These are phyloP conservation scores for Plasmodium berghei DNA, from an alignment of 169 alveolate species.

Conservation along the genomic window DNA sequence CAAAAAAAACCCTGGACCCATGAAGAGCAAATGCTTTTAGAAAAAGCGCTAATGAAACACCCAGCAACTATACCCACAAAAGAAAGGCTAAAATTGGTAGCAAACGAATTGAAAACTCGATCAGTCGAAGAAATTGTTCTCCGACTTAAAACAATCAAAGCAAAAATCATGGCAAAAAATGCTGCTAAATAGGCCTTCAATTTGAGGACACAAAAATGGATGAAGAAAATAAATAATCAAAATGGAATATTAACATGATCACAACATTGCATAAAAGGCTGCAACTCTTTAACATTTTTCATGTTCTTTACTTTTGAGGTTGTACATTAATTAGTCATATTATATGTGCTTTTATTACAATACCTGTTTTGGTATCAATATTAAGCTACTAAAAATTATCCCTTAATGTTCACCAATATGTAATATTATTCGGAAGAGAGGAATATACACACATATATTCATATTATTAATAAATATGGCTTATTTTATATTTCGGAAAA, in stretches of 20 bases:
- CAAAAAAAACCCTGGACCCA: constrained; percentile 82
- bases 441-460: too few relatives aligned
- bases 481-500: too few relatives aligned
- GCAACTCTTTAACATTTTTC: too few relatives aligned
- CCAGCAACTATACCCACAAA: constrained; percentile 85
- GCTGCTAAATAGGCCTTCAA: constrained; percentile 24
- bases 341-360: too few relatives aligned
- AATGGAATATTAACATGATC: not conserved
- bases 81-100: constrained; percentile 85
- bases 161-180: constrained; percentile 67
- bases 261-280: too few relatives aligned
- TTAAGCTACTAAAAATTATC: too few relatives aligned
- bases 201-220: not conserved
- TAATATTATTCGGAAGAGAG: too few relatives aligned
- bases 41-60: constrained; percentile 84
- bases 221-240: not conserved
- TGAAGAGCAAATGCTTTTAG: constrained; percentile 86
- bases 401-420: too few relatives aligned
- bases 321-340: too few relatives aligned
- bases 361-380: too few relatives aligned
- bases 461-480: too few relatives aligned
- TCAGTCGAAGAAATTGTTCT: constrained; percentile 50
- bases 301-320: too few relatives aligned
- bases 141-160: constrained; percentile 52
- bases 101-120: constrained; percentile 75